Evolutionary conservation across 129 eudicot genomes (phyloP).

Genomic region (Escallonia rubra): DNA sequence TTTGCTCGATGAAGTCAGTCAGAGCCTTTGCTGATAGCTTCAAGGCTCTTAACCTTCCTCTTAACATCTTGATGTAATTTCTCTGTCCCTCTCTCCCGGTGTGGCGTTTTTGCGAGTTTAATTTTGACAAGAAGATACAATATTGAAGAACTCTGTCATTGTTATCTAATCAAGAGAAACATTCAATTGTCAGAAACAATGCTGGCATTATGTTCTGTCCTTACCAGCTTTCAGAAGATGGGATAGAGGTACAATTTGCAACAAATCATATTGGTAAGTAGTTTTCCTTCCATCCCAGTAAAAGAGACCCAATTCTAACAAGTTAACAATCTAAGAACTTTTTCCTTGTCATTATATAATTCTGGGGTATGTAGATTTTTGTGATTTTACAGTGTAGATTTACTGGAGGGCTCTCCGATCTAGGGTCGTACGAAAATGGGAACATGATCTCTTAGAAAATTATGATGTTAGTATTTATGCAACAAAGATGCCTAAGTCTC

Average conservation of each 20-base stretch:
- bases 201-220: constrained; percentile 98
- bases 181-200: constrained; percentile 63
- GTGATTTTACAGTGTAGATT: too few species aligned
- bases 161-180: constrained; percentile 1
- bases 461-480: too few species aligned
- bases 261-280: constrained; percentile 75
- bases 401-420: too few species aligned
- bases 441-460: too few species aligned
- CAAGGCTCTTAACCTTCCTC: constrained; percentile 68
- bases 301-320: too few species aligned
- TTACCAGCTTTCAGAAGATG: constrained; percentile 69
- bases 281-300: neutral
- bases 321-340: too few species aligned
- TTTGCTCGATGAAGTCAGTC: constrained; percentile 59
- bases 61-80: constrained; percentile 77
- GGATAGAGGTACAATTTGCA: constrained; percentile 89
- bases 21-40: constrained; percentile 57
- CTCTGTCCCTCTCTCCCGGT: neutral
- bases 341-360: too few species aligned
- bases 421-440: too few species aligned
- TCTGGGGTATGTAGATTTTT: too few species aligned
- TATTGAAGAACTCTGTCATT: neutral
- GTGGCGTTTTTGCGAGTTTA: neutral
- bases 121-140: neutral
- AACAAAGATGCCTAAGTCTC: too few species aligned